Conservation (phyloP, 2,329 filamentous ascomycete species). For the Fusarium nelsonii region DNA sequence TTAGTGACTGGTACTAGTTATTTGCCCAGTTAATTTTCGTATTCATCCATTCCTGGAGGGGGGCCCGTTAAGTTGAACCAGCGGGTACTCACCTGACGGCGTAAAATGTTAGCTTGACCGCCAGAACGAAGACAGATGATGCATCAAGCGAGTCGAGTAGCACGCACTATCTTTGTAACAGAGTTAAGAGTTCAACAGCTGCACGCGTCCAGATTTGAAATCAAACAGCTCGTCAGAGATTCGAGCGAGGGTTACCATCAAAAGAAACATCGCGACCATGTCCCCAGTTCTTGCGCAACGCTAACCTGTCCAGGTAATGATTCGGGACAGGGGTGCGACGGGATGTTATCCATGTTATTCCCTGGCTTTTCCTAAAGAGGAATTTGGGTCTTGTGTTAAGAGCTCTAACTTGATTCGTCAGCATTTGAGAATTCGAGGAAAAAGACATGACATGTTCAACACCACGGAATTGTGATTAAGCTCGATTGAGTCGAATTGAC, state of each 20-base stretch:
- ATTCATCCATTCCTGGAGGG: not conserved
- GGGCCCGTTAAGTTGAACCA: too few species aligned
- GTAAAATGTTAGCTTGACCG: constrained; percentile 47
- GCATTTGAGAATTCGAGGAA: not conserved
- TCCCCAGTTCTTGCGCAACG: constrained; percentile 6
- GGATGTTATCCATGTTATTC: not conserved
- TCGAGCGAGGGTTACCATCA: not conserved
- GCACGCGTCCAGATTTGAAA: not conserved
- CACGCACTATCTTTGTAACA: not conserved
- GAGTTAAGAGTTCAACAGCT: not conserved
- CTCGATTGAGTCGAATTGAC: not conserved
- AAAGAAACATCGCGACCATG: not conserved
- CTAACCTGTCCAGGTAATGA: constrained; percentile 1
- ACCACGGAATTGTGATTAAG: not conserved
- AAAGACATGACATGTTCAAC: not conserved
- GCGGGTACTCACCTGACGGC: too few species aligned
- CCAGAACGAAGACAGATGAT: not conserved
- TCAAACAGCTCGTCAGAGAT: not conserved
- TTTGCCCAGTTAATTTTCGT: not conserved
- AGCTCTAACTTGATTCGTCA: not conserved
- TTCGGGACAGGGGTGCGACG: not conserved
- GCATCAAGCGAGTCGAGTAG: too few species aligned
- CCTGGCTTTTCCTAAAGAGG: not conserved
- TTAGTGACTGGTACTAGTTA: not conserved
- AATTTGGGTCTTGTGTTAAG: not conserved